Evolutionary conservation across 2,329 filamentous ascomycete genomes (phyloP).

Genomic region (Xylaria sp.): DNA sequence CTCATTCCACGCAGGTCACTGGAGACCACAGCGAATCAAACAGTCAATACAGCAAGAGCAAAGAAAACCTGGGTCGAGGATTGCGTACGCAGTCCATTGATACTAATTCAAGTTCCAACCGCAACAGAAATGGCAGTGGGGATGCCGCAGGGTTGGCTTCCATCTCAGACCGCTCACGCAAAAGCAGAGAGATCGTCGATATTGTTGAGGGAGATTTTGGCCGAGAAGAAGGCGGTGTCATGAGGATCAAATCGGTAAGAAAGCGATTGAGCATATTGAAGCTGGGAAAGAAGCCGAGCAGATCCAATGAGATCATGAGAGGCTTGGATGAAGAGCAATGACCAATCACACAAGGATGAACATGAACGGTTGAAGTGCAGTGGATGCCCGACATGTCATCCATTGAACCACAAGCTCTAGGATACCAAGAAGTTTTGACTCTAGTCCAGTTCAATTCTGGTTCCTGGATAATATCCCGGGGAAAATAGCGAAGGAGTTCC

Average conservation of each 20-base stretch:
- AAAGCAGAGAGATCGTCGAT: conserved; percentile 48
- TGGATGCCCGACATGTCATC: conserved; percentile 12
- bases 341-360: conserved; percentile 4
- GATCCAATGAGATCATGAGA: conserved; percentile 63
- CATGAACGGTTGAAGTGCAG: neutral
- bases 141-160: conserved; percentile 41
- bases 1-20: conserved; percentile 44
- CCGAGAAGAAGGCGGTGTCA: conserved; percentile 52
- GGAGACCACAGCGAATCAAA: conserved; percentile 48
- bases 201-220: conserved; percentile 47
- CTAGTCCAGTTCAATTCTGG: conserved; percentile 25
- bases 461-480: conserved; percentile 34
- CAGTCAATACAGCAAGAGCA: conserved; percentile 51
- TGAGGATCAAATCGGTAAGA: conserved; percentile 72
- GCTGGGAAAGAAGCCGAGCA: conserved; percentile 75
- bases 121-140: conserved; percentile 40
- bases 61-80: conserved; percentile 57
- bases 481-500: conserved; percentile 29
- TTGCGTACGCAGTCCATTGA: conserved; percentile 56
- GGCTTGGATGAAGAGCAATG: conserved; percentile 67
- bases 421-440: conserved; percentile 33
- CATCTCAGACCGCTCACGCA: conserved; percentile 41
- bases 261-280: conserved; percentile 84
- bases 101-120: conserved; percentile 40
- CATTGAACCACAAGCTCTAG: conserved; percentile 20